phyloP scores from a whole-genome alignment of 148 eudicot species.

The Euryodendron excelsum region DNA sequence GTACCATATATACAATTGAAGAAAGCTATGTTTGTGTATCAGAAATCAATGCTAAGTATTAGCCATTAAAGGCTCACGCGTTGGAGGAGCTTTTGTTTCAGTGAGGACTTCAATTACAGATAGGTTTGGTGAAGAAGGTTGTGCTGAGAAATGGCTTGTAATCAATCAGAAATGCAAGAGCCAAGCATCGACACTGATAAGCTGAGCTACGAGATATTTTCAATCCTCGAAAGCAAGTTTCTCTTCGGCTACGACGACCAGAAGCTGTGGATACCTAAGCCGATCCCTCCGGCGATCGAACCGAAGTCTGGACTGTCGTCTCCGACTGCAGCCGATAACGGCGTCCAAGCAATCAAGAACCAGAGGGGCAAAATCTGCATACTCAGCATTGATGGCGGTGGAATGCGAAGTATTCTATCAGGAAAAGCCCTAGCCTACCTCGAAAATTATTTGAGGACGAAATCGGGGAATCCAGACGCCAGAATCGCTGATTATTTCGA shows the following conservation, averaged over 20 bases:
- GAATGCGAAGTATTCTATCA: constrained; percentile 65
- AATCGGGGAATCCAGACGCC: constrained; percentile 73
- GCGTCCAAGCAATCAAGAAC: constrained; percentile 46
- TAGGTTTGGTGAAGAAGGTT: neutral
- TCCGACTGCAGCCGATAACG: constrained; percentile 20
- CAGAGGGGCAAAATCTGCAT: constrained; percentile 89
- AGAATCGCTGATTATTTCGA: constrained; percentile 84
- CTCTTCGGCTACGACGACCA: constrained; percentile 78
- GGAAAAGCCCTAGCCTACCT: constrained; percentile 75
- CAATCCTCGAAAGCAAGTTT: constrained; percentile 77
- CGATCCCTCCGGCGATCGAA: constrained; percentile 34
- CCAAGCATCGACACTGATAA: constrained; percentile 86
- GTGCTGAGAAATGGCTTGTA: constrained; percentile 6
- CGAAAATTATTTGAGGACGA: constrained; percentile 53
- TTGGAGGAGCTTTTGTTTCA: too few species aligned
- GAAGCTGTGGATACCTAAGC: constrained; percentile 64
- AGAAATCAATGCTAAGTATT: constrained; percentile 12
- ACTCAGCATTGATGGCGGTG: constrained; percentile 78
- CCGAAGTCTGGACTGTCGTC: constrained; percentile 22
- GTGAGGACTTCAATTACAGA: too few species aligned
- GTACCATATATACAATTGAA: neutral
- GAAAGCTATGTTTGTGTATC: neutral
- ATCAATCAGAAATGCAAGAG: constrained; percentile 50
- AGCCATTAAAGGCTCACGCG: neutral
- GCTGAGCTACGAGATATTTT: constrained; percentile 92